phyloP scores from a whole-genome alignment of 108 stramenopile species.

The Stephanodiscus triporus region DNA sequence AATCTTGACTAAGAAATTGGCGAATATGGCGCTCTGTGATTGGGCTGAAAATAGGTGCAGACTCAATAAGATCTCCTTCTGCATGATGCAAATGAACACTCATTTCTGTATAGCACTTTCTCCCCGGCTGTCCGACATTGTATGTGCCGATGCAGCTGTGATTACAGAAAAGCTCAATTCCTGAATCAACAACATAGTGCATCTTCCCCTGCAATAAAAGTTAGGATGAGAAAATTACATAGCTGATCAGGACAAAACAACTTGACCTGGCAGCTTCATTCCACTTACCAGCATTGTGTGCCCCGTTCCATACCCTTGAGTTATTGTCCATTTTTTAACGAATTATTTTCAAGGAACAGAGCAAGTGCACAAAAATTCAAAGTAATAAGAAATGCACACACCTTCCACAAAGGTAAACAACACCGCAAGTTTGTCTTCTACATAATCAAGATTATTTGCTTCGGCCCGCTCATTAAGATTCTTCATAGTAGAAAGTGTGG shows the following conservation, averaged over 20 bases:
- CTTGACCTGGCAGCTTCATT: too few species aligned
- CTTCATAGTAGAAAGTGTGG: slow-evolving; percentile 10
- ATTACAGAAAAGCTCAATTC: slow-evolving; percentile 26
- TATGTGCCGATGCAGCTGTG: slow-evolving; percentile 45
- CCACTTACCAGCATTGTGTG: slow-evolving; percentile 17
- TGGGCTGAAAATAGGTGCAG: slow-evolving; percentile 11
- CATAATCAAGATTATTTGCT: background rate
- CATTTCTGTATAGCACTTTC: slow-evolving; percentile 7
- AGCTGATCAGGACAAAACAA: background rate
- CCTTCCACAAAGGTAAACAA: slow-evolving; percentile 6
- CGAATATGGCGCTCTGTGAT: slow-evolving; percentile 23
- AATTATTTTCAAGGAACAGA: background rate
- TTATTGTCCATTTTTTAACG: background rate
- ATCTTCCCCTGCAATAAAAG: slow-evolving; percentile 13
- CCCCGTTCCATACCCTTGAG: slow-evolving; percentile 37
- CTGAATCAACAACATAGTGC: slow-evolving; percentile 30
- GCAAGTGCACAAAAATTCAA: background rate
- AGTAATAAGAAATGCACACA: background rate
- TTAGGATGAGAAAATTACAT: background rate
- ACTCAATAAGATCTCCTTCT: background rate
- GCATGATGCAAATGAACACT: slow-evolving; percentile 10
- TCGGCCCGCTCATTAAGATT: slow-evolving; percentile 1
- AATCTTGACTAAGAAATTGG: slow-evolving; percentile 4
- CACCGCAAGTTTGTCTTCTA: background rate
- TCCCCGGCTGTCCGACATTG: slow-evolving; percentile 7